Percentiles rank a stretch among this genome's conserved stretches.
phyloP scores from a whole-genome alignment of 2,329 filamentous ascomycete genomes.

The Cladosporium colombiae region DNA sequence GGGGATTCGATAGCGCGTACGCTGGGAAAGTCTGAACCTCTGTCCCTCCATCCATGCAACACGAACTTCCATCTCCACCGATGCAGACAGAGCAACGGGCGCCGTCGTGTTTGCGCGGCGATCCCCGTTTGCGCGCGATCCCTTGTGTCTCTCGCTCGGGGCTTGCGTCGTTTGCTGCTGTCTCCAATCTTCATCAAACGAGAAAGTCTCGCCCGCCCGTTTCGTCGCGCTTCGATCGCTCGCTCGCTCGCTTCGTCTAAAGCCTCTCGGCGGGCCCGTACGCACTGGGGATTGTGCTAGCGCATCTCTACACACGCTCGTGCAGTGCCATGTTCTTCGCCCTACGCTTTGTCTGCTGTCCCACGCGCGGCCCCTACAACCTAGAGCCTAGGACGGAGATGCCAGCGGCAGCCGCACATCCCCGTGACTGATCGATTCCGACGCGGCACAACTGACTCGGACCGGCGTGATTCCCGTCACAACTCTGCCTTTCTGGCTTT shows the following conservation, averaged over 20 bases:
- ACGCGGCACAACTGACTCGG: background rate
- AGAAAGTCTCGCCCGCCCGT: conserved; percentile 3
- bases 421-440: conserved; percentile 1
- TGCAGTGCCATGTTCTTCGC: background rate
- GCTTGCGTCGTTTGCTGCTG: background rate
- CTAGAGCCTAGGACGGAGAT: background rate
- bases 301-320: background rate
- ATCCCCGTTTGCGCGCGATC: background rate
- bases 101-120: background rate
- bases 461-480: background rate
- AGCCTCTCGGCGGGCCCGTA: background rate
- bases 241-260: background rate
- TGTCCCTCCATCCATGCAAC: background rate
- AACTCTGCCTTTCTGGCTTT: background rate
- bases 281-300: background rate
- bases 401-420: background rate
- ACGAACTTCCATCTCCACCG: conserved; percentile 2
- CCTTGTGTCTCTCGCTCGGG: background rate
- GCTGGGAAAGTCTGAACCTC: background rate
- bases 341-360: background rate
- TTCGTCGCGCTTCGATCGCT: background rate
- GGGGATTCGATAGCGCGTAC: conserved; percentile 1
- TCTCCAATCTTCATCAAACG: conserved; percentile 1
- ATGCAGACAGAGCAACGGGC: conserved; percentile 2
- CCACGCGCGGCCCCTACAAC: background rate